Conservation (phyloP, 495 filamentous ascomycete species). For the Penicillium manginii region DNA sequence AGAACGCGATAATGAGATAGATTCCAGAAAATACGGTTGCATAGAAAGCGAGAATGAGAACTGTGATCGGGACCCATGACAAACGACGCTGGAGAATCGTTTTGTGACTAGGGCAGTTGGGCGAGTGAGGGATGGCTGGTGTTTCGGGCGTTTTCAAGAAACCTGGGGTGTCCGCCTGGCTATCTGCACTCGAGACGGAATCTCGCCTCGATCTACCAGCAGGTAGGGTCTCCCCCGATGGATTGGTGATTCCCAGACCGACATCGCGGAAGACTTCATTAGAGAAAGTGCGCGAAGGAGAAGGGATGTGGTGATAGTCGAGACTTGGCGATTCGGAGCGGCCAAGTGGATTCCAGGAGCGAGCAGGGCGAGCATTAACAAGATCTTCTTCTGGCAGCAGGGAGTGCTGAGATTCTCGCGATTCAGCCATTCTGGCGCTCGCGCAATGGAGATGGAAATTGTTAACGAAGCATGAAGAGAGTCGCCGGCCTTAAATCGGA, state of each 20-base stretch:
- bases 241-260: conserved; percentile 26
- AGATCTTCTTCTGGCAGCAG: conserved; percentile 22
- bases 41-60: conserved; percentile 65
- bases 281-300: conserved; percentile 18
- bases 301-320: conserved; percentile 17
- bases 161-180: conserved; percentile 15
- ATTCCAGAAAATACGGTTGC: conserved; percentile 68
- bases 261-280: conserved; percentile 27
- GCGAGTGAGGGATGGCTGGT: conserved; percentile 7
- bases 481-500: not conserved
- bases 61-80: conserved; percentile 60
- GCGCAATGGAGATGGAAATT: not conserved
- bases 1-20: conserved; percentile 61
- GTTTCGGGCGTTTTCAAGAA: conserved; percentile 22
- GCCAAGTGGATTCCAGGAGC: conserved; percentile 28
- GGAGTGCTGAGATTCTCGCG: conserved; percentile 27
- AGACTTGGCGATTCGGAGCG: conserved; percentile 11
- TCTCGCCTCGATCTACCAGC: conserved; percentile 2
- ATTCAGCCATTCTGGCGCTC: conserved; percentile 19
- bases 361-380: conserved; percentile 13
- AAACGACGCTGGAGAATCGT: conserved; percentile 40
- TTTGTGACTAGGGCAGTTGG: conserved; percentile 26
- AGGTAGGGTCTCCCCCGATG: conserved; percentile 16
- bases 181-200: conserved; percentile 11
- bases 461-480: not conserved